phyloP scores from a whole-genome alignment of 345 rosid genomes.

The Linum lewisii region DNA sequence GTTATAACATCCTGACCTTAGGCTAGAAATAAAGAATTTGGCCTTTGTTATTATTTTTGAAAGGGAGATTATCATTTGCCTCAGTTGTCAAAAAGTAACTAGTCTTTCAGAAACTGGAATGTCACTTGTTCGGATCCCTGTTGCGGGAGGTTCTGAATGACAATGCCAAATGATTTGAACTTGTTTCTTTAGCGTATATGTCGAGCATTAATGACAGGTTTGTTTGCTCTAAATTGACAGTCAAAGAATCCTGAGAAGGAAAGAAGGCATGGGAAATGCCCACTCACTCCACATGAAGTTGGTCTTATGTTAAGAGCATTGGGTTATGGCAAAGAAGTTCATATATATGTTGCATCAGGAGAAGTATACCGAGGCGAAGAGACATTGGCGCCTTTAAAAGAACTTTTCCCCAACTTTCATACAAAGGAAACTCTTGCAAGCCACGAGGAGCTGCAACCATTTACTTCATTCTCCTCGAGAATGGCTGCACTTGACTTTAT shows the following conservation, averaged over 20 bases:
- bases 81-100: no score
- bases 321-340: conserved; percentile 84
- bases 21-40: no score
- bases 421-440: conserved; percentile 77
- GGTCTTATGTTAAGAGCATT: conserved; percentile 94
- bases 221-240: conserved; percentile 32
- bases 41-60: no score
- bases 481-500: conserved; percentile 99
- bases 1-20: no score
- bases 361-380: conserved; percentile 86
- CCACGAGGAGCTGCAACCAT: conserved; percentile 64
- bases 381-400: conserved; percentile 70
- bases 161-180: neutral
- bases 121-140: no score
- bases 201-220: neutral
- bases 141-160: no score
- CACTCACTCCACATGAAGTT: conserved; percentile 92
- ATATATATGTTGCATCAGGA: conserved; percentile 96
- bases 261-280: conserved; percentile 97
- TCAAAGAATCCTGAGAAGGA: conserved; percentile 68
- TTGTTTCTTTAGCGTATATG: neutral
- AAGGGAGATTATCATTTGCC: no score
- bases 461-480: conserved; percentile 77
- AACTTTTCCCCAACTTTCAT: conserved; percentile 80
- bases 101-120: no score